These are phyloP conservation scores for Vinca minor DNA, from an alignment of 257 asterid species.

Conservation along the genomic window DNA sequence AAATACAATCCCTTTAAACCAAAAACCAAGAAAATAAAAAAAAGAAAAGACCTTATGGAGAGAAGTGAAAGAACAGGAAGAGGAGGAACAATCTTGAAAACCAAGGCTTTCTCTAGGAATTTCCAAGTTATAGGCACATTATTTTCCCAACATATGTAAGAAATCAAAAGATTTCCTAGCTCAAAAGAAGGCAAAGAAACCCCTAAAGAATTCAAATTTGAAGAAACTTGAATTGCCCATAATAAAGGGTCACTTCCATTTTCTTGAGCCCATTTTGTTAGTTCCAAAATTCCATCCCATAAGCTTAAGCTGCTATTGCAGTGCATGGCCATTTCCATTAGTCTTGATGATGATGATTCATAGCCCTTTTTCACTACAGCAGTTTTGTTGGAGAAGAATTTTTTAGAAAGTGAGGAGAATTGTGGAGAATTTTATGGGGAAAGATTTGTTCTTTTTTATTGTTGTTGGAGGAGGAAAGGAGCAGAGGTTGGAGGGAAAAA, in stretches of 20 bases:
- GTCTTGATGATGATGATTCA: too few species aligned
- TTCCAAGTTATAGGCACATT: slow-evolving; percentile 88
- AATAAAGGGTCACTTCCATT: slow-evolving; percentile 62
- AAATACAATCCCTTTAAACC: background rate
- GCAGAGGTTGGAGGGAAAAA: background rate
- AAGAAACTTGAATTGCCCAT: slow-evolving; percentile 79
- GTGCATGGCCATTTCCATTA: slow-evolving; percentile 45
- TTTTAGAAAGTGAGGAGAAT: background rate
- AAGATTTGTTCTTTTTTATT: background rate
- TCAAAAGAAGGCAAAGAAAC: slow-evolving; percentile 62
- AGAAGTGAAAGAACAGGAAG: slow-evolving; percentile 70
- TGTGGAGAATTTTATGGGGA: slow-evolving; percentile 6
- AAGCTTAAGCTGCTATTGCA: slow-evolving; percentile 28
- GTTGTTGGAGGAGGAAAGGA: background rate
- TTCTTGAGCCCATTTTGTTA: slow-evolving; percentile 69
- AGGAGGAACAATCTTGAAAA: slow-evolving; percentile 72
- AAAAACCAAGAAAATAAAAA: slow-evolving; percentile 1
- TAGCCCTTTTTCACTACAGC: background rate
- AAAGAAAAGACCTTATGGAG: slow-evolving; percentile 56
- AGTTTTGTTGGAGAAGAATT: background rate
- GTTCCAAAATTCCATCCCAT: slow-evolving; percentile 59
- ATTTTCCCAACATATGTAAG: slow-evolving; percentile 90
- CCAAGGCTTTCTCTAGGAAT: slow-evolving; percentile 70
- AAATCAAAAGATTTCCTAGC: slow-evolving; percentile 55
- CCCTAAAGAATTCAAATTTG: slow-evolving; percentile 58